These are phyloP conservation scores for Lenzites betulinus DNA, from an alignment of 768 basidiomycete species.

Conservation along the genomic window DNA sequence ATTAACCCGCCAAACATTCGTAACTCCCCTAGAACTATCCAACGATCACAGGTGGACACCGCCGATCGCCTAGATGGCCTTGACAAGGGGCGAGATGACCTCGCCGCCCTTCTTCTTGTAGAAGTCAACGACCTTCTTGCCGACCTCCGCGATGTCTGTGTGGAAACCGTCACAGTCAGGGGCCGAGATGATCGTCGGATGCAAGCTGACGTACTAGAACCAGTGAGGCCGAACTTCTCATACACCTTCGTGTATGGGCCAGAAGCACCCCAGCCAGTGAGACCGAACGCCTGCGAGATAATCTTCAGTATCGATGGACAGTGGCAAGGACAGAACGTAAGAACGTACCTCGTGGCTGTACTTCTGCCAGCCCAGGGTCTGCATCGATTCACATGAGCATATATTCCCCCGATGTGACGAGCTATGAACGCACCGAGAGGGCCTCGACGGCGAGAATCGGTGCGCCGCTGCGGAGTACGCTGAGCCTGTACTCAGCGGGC, in stretches of 20 bases:
- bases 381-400: background rate
- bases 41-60: slow-evolving; percentile 10
- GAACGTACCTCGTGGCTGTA: slow-evolving; percentile 78
- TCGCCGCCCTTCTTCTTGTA: slow-evolving; percentile 78
- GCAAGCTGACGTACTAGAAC: slow-evolving; percentile 51
- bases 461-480: slow-evolving; percentile 85
- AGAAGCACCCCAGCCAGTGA: slow-evolving; percentile 81
- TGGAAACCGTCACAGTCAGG: background rate
- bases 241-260: slow-evolving; percentile 91
- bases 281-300: slow-evolving; percentile 61
- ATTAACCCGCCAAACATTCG: slow-evolving; percentile 1
- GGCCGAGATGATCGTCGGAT: background rate
- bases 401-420: background rate
- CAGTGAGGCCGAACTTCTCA: slow-evolving; percentile 87
- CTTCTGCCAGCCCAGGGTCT: slow-evolving; percentile 83
- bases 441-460: slow-evolving; percentile 92
- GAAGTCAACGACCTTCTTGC: slow-evolving; percentile 85
- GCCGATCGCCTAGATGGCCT: slow-evolving; percentile 52
- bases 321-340: slow-evolving; percentile 2
- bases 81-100: slow-evolving; percentile 74
- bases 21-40: background rate
- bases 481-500: slow-evolving; percentile 73
- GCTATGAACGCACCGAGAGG: slow-evolving; percentile 47
- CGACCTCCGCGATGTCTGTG: slow-evolving; percentile 73
- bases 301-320: slow-evolving; percentile 15